Percentiles rank a stretch among this genome's conserved stretches.
These are phyloP conservation scores for Nicotiana knightiana DNA, from an alignment of 257 asterid genomes.

Conservation along the genomic window DNA sequence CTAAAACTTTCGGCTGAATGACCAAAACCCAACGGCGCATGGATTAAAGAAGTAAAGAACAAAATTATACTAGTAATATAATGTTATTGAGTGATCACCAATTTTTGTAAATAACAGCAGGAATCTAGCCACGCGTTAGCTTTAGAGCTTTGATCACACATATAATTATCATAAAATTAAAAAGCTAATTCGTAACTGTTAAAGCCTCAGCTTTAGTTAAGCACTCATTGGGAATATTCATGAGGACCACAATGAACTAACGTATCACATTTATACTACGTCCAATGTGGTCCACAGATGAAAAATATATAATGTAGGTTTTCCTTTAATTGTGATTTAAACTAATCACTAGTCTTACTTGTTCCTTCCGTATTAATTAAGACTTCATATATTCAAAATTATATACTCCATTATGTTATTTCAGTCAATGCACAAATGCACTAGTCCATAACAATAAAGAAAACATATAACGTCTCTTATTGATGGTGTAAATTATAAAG, in stretches of 20 bases:
- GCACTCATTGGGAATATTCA: neutral
- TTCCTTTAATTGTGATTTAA: too few relatives aligned
- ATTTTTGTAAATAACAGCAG: neutral
- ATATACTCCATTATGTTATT: too few relatives aligned
- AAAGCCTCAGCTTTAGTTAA: neutral
- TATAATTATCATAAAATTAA: neutral
- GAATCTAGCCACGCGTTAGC: constrained; percentile 12
- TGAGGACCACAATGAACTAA: neutral
- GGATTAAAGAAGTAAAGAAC: neutral
- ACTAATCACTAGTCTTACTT: too few relatives aligned
- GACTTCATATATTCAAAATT: too few relatives aligned
- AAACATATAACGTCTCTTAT: too few relatives aligned
- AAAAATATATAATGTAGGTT: too few relatives aligned
- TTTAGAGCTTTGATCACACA: neutral
- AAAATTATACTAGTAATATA: neutral
- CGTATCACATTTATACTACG: neutral
- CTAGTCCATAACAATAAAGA: too few relatives aligned
- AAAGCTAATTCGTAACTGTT: neutral
- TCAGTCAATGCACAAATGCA: too few relatives aligned
- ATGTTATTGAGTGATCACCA: neutral
- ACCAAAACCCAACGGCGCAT: neutral
- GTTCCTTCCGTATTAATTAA: too few relatives aligned
- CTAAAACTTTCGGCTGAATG: neutral
- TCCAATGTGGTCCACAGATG: too few relatives aligned
- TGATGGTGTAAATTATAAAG: too few relatives aligned